Evolutionary conservation across 2,329 filamentous ascomycete species (phyloP), one percentile per base, ranked within the genome.

Genomic region (Botrytis cinerea): DNA sequence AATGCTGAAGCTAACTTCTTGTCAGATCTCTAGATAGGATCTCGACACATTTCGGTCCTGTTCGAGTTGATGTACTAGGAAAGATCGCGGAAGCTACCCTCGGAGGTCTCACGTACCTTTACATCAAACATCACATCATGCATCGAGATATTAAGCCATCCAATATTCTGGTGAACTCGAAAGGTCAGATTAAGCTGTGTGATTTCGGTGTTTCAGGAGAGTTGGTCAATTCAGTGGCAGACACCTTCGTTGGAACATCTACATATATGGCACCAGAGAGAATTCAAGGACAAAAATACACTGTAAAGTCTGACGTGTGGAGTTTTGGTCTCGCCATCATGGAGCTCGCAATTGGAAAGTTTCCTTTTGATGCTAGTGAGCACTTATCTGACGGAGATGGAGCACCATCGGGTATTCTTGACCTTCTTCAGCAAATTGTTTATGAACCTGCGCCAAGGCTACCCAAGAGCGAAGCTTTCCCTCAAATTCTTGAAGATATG

Each of bases 201-300:
- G 96, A 99, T 83, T 99, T 99, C 82, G 96, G 96, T 78, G 96
- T 99, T n/a, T 98, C 95, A 7, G 96, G 95, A 77, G 96, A 99
- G 83, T 89, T 98, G 25, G 94, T 98, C 82, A 98, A 98, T 84
- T 98, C 96, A 7, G 94, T 99, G 77, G 96, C 96, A 70, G 95
- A 98, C 81, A 99, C 96, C 0, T 99, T 99, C 80, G 96, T 99
- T 51, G 96, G 96, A 71, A 99, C 96, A 2, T 98, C 96, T 54
- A 99, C 96, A 73, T 99, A 99, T 86, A 99, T 99, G 96, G 96
- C 96, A 0, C 96, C 96, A 0, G 96, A 99, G 85, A 90, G 96
- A 82, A 99, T 99, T 78, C 95, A 98, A 82, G 96, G 96, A 75
- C 94, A 96, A 76, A 94, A 93, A 79, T 99, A 99, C 83, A 97